Evolutionary conservation across 139 green algal genomes (phyloP), one percentile per base, ranked within the genome.

Genomic region (Limnomonas spitsbergensis): DNA sequence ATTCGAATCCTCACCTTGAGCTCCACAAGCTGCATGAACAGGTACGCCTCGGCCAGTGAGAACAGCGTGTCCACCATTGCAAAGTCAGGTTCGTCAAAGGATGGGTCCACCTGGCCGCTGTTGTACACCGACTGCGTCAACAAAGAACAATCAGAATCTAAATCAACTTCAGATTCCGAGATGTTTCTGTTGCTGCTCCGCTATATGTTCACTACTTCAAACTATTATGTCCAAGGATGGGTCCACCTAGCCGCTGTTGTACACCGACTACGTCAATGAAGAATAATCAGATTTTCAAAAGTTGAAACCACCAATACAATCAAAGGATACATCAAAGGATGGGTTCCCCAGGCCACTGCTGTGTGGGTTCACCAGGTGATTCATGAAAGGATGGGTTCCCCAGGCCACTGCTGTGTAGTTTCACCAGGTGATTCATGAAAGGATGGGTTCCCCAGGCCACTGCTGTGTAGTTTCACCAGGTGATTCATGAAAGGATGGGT

Each of bases 61-160:
- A 99, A 99, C 35, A 99, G 87, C 20, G 95, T 99, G 92, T 99
- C 95, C 61, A 82, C 75, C 81, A 82, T 85, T 27, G 40, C 52
- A 40, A 77, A 85, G 53, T 73, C 78, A 3, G 81, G 69, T 53
- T 82, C 76, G 37, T 85, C 76, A 73, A 76, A 85, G 27, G 39
- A 67, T 20, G 4, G 39, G 24, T 32, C 38, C 7, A 68, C 4
- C 24, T 78, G 71, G 4, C 6, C 24, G 27, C 14, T 36, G 31
- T 67, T 78, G 76, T 71, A 72, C 27, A 38, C 47, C 4, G 52
- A 29, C 54, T 67, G n/a, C 38, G 36, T 24, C 31, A 37, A 52
- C 38, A 38, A n/a, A n/a, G n/a, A n/a, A 61, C 47, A 61, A 14
- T n/a, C 14, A 61, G 14, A 14, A 61, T 14, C 47, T 24, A 24